A percentile compares a stretch with the other conserved stretches of the same genome.
Conservation (phyloP, 371 early-diverging fungal genomes). For the Coemansia sp. region DNA sequence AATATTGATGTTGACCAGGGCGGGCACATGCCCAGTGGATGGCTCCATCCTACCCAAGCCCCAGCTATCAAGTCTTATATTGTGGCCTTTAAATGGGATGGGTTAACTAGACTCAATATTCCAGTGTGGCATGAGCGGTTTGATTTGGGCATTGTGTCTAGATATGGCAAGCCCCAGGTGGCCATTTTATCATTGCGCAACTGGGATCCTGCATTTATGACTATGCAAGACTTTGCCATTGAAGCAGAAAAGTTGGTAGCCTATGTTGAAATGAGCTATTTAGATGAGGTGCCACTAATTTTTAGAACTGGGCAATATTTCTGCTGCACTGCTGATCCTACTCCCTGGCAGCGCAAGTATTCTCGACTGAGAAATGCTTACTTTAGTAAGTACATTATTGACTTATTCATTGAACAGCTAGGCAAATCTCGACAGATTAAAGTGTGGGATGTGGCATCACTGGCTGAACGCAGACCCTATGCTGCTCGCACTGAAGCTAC, state of each 20-base stretch:
- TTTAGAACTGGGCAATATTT: slow-evolving; percentile 12
- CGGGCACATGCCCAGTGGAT: background rate
- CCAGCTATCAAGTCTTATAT: slow-evolving; percentile 14
- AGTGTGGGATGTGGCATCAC: slow-evolving; percentile 5
- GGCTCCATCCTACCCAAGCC: background rate
- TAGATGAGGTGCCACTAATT: background rate
- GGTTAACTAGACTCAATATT: slow-evolving; percentile 7
- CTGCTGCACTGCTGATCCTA: slow-evolving; percentile 10
- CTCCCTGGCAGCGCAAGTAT: slow-evolving; percentile 28
- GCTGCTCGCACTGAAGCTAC: background rate
- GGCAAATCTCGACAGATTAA: background rate
- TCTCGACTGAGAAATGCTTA: slow-evolving; percentile 3
- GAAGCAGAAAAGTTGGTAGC: slow-evolving; percentile 5
- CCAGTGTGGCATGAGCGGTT: slow-evolving; percentile 12
- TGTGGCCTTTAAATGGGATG: slow-evolving; percentile 12
- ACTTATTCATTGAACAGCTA: slow-evolving; percentile 1
- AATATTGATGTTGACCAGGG: slow-evolving; percentile 13
- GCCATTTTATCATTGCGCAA: slow-evolving; percentile 11
- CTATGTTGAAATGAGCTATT: background rate
- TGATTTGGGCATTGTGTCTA: slow-evolving; percentile 11
- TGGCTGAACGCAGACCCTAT: background rate
- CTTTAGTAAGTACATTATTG: background rate
- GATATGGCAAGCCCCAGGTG: slow-evolving; percentile 7
- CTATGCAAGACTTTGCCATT: slow-evolving; percentile 8
- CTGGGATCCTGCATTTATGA: slow-evolving; percentile 17